Percentiles rank a stretch among this genome's conserved stretches.
Evolutionary conservation across 2,329 filamentous ascomycete species (phyloP).

Genomic region (Neofusicoccum sp.): DNA sequence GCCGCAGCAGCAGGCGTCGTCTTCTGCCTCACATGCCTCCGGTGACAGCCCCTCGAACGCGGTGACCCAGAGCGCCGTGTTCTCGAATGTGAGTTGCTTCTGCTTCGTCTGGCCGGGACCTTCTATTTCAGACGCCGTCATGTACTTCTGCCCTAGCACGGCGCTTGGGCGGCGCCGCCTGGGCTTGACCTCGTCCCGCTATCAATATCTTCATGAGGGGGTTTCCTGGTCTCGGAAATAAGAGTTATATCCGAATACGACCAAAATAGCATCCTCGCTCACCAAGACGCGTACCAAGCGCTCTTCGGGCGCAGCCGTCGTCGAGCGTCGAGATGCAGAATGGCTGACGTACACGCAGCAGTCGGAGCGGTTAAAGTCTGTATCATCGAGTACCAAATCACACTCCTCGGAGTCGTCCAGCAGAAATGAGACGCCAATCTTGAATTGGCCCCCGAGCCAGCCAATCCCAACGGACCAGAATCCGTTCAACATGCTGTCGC

Average conservation of each 20-base stretch:
- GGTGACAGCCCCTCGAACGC: conserved; percentile 11
- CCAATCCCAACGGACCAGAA: conserved; percentile 8
- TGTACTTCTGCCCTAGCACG: background rate
- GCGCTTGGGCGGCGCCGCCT: background rate
- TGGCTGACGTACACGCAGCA: background rate
- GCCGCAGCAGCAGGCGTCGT: conserved; percentile 8
- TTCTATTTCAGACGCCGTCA: background rate
- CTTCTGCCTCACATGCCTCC: conserved; percentile 12
- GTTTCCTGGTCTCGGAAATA: conserved; percentile 1
- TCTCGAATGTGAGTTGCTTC: conserved; percentile 12
- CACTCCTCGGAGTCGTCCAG: conserved; percentile 10
- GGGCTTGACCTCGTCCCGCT: background rate
- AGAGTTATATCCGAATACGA: background rate
- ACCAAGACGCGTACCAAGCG: background rate
- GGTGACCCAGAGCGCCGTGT: conserved; percentile 5
- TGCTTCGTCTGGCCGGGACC: background rate
- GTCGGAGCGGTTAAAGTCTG: conserved; percentile 7
- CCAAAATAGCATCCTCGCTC: background rate
- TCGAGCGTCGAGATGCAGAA: background rate
- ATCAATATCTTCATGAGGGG: conserved; percentile 4
- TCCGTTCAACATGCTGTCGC: conserved; percentile 18
- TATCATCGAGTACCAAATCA: conserved; percentile 11
- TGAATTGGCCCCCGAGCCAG: background rate
- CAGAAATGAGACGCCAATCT: conserved; percentile 2
- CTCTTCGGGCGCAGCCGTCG: too few relatives aligned